Evolutionary conservation across 768 basidiomycete genomes (phyloP).

Genomic region (Phaeolepiota aurea): DNA sequence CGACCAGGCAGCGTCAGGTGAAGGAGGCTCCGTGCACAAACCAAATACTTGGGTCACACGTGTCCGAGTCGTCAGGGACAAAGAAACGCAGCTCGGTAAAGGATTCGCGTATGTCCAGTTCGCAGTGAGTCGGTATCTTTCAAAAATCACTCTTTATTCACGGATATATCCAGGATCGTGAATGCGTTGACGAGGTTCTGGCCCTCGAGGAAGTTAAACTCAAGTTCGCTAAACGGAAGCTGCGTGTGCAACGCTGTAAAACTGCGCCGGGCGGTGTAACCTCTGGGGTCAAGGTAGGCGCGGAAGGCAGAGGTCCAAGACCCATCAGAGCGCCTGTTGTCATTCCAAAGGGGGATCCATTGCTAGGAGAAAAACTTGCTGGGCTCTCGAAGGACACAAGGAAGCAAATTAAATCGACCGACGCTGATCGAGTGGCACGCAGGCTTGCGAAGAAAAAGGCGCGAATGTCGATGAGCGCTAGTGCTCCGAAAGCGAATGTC

Average conservation of each 20-base stretch:
- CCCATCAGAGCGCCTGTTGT: slow-evolving; percentile 11
- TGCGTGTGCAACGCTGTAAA: slow-evolving; percentile 89
- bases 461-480: slow-evolving; percentile 37
- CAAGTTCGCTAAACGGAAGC: slow-evolving; percentile 87
- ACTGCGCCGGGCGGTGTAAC: slow-evolving; percentile 38
- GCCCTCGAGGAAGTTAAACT: slow-evolving; percentile 70
- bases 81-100: slow-evolving; percentile 89
- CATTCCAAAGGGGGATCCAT: slow-evolving; percentile 74
- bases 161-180: slow-evolving; percentile 55
- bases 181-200: slow-evolving; percentile 88
- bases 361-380: slow-evolving; percentile 70
- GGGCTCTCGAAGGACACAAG: slow-evolving; percentile 79
- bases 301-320: slow-evolving; percentile 13
- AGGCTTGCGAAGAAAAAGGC: slow-evolving; percentile 88
- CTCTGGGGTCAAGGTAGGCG: slow-evolving; percentile 14
- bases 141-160: not conserved
- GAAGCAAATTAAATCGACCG: slow-evolving; percentile 70
- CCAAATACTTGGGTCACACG: slow-evolving; percentile 60
- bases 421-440: slow-evolving; percentile 75
- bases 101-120: slow-evolving; percentile 94
- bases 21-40: slow-evolving; percentile 23
- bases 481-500: slow-evolving; percentile 20
- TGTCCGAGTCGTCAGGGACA: slow-evolving; percentile 86
- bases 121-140: slow-evolving; percentile 38
- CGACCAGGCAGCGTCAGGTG: slow-evolving; percentile 12